Evolutionary conservation across 2,329 filamentous ascomycete genomes (phyloP).

Genomic region (Pseudogymnoascus sp.): DNA sequence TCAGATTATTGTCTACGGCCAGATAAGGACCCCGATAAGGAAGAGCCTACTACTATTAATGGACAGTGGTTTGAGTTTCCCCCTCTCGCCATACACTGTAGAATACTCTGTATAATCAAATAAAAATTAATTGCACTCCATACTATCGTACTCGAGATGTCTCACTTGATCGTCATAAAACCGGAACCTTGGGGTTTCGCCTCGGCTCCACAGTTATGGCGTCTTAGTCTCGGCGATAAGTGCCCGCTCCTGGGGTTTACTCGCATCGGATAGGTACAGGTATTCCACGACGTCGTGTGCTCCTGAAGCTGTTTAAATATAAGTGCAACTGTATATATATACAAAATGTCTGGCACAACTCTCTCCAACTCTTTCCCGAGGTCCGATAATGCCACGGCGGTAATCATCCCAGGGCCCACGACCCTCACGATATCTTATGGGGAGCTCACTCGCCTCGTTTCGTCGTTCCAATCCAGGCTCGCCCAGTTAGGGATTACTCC

Average conservation of each 20-base stretch:
- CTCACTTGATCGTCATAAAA: neutral
- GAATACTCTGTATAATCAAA: neutral
- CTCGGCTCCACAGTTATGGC: conserved; percentile 3
- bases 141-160: neutral
- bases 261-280: neutral
- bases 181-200: neutral
- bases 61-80: neutral
- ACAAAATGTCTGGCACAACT: conserved; percentile 32
- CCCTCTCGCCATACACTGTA: neutral
- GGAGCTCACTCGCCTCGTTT: conserved; percentile 56
- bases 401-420: conserved; percentile 61
- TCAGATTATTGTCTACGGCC: neutral
- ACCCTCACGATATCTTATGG: conserved; percentile 62
- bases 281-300: neutral
- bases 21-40: neutral
- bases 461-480: conserved; percentile 67
- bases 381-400: conserved; percentile 45
- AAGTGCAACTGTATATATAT: conserved; percentile 2
- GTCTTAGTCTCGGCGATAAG: conserved; percentile 6
- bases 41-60: neutral
- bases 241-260: neutral
- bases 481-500: conserved; percentile 63
- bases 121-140: neutral
- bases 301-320: neutral
- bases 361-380: conserved; percentile 48